A percentile compares a stretch with the other conserved stretches of the same genome.
These are phyloP conservation scores for Pseudotulostoma volvatum DNA, from an alignment of 495 filamentous ascomycete species.

Conservation along the genomic window DNA sequence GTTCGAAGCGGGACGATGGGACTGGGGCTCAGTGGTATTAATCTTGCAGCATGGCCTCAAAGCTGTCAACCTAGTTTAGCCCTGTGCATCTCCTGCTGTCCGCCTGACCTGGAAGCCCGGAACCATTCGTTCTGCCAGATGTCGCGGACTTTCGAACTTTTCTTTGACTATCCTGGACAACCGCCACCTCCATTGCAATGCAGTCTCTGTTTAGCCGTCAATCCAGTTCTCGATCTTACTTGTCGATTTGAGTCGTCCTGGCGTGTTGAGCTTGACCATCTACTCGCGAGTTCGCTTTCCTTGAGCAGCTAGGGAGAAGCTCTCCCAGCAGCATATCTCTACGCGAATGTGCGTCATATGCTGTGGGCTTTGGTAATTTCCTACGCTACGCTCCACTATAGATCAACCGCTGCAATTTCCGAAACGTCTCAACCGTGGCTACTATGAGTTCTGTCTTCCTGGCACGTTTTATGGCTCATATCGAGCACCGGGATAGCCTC, in stretches of 20 bases:
- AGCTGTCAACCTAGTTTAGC: constrained; percentile 11
- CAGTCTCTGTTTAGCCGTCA: constrained; percentile 23
- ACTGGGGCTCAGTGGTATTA: constrained; percentile 47
- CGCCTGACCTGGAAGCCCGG: constrained; percentile 18
- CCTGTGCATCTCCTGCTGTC: neutral
- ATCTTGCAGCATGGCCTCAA: constrained; percentile 22
- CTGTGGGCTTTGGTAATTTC: too few species aligned
- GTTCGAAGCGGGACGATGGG: constrained; percentile 59
- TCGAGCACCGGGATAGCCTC: neutral
- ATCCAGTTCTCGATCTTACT: constrained; percentile 21
- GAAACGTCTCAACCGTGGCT: neutral
- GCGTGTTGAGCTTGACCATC: too few species aligned
- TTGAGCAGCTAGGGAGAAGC: too few species aligned
- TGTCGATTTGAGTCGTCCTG: neutral
- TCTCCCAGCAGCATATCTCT: too few species aligned
- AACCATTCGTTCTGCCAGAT: constrained; percentile 17
- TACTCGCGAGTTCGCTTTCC: too few species aligned
- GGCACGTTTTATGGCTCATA: neutral
- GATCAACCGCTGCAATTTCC: neutral
- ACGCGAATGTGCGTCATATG: too few species aligned
- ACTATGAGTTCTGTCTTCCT: neutral
- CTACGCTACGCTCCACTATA: too few species aligned
- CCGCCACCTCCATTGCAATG: constrained; percentile 15
- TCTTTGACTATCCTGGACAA: constrained; percentile 16
- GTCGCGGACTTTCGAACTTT: constrained; percentile 27